These are phyloP conservation scores for Gymnopus androsaceus DNA, from an alignment of 1,284 basidiomycete species.

Conservation along the genomic window DNA sequence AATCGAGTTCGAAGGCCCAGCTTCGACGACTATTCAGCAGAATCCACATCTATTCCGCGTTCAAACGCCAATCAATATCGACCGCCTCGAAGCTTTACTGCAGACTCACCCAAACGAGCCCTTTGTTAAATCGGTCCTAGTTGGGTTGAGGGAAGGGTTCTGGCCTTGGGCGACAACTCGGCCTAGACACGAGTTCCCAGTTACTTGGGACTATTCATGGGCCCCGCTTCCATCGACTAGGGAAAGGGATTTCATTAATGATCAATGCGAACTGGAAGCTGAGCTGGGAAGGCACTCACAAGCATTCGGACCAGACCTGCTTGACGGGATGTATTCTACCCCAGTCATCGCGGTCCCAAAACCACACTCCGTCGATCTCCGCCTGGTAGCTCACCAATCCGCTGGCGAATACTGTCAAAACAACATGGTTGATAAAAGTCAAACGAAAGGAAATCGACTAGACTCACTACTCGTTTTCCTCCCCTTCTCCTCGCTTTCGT, in stretches of 20 bases:
- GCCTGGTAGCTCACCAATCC: slow-evolving; percentile 40
- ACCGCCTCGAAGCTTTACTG: slow-evolving; percentile 30
- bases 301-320: slow-evolving; percentile 33
- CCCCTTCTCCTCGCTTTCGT: no score
- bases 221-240: not conserved
- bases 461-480: no score
- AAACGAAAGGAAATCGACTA: no score
- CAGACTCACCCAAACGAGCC: slow-evolving; percentile 25
- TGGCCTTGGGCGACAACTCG: slow-evolving; percentile 37
- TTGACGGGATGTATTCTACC: slow-evolving; percentile 42
- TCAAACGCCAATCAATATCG: slow-evolving; percentile 30
- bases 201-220: slow-evolving; percentile 23
- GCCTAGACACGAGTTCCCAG: slow-evolving; percentile 5
- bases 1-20: no score
- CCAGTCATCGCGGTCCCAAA: slow-evolving; percentile 41
- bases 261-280: slow-evolving; percentile 33
- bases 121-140: slow-evolving; percentile 25
- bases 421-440: slow-evolving; percentile 33
- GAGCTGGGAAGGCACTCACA: slow-evolving; percentile 31
- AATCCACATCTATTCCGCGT: slow-evolving; percentile 34
- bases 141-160: slow-evolving; percentile 34
- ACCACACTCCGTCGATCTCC: slow-evolving; percentile 31
- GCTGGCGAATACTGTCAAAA: slow-evolving; percentile 34
- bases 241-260: slow-evolving; percentile 24
- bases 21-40: slow-evolving; percentile 14